These are phyloP conservation scores for Mangifera indica DNA, from an alignment of 345 rosid species.

Conservation along the genomic window DNA sequence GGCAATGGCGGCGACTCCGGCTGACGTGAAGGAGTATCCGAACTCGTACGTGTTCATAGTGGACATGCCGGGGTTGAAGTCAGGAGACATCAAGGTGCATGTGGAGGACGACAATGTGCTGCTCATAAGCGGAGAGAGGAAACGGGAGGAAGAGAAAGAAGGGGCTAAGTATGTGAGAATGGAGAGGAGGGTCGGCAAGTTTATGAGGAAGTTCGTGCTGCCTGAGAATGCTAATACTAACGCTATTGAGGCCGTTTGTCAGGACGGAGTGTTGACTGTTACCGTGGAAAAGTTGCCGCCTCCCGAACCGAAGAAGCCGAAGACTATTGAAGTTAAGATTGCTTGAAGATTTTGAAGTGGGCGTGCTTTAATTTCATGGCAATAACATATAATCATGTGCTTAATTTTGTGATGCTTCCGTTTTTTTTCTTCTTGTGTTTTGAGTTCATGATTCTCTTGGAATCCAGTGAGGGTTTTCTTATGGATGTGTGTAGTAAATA, in stretches of 20 bases:
- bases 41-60: slow-evolving; percentile 21
- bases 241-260: slow-evolving; percentile 49
- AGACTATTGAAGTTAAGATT: slow-evolving; percentile 60
- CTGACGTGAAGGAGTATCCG: slow-evolving; percentile 14
- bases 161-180: slow-evolving; percentile 61
- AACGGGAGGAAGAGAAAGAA: slow-evolving; percentile 41
- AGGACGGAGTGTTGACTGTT: slow-evolving; percentile 67
- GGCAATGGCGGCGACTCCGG: no score
- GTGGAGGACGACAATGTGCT: slow-evolving; percentile 68
- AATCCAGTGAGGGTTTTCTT: no score
- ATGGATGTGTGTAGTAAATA: no score
- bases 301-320: slow-evolving; percentile 70
- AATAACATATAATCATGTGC: no score
- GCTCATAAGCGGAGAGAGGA: slow-evolving; percentile 60
- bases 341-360: slow-evolving; percentile 31
- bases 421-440: no score
- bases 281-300: slow-evolving; percentile 78
- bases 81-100: slow-evolving; percentile 60
- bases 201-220: slow-evolving; percentile 64
- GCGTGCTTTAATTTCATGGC: no score
- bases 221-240: slow-evolving; percentile 70
- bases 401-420: no score
- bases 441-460: no score
- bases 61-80: no score
- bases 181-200: slow-evolving; percentile 77